phyloP scores from a whole-genome alignment of 169 alveolate species.

The Eimeria mitis region DNA sequence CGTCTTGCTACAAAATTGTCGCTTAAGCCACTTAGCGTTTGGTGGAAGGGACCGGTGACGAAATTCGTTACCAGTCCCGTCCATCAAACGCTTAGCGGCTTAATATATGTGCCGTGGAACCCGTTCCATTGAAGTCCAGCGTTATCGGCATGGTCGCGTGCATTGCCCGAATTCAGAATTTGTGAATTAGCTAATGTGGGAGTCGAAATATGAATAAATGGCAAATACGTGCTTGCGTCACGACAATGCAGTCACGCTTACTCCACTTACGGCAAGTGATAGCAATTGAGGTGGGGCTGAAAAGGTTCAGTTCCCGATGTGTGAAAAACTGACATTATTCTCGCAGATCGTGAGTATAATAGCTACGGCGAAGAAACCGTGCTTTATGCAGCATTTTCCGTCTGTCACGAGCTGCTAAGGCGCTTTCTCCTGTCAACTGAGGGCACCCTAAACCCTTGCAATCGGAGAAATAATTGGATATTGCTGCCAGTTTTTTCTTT shows the following conservation, averaged over 20 bases:
- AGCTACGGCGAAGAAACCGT: not conserved
- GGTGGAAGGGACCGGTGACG: not conserved
- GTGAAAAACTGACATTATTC: not conserved
- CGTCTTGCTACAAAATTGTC: not conserved
- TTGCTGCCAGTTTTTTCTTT: not conserved
- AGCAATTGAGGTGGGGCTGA: not conserved
- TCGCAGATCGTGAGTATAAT: not conserved
- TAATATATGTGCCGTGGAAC: not conserved
- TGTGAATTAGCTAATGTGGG: not conserved
- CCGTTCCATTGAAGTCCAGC: not conserved
- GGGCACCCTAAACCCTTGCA: not conserved
- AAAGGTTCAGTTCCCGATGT: not conserved
- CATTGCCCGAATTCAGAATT: not conserved
- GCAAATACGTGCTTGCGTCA: not conserved
- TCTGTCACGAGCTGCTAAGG: not conserved
- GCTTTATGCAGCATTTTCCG: not conserved
- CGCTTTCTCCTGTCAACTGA: not conserved
- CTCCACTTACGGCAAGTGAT: not conserved
- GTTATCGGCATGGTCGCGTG: not conserved
- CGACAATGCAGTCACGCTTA: not conserved
- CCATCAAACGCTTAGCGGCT: too few species aligned
- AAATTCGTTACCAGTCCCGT: not conserved
- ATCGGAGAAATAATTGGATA: not conserved
- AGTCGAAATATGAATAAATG: too few species aligned
- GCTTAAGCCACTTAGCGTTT: too few species aligned